Conservation (phyloP, 73 alveolate species). For the Stentor roeselii region DNA sequence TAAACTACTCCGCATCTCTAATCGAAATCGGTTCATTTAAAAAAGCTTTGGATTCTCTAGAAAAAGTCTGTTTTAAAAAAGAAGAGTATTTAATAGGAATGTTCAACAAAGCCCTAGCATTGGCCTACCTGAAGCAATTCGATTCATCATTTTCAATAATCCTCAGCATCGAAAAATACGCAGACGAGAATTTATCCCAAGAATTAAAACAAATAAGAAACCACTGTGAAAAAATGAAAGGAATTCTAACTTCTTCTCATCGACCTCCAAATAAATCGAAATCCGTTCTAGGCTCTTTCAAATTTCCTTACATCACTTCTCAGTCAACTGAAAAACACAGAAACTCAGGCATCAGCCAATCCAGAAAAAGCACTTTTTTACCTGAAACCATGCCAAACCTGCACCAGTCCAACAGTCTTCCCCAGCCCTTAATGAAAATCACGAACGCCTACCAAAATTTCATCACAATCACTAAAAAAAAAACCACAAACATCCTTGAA, state of each 20-base stretch:
- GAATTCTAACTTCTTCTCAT: too few species aligned
- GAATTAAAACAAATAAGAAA: too few species aligned
- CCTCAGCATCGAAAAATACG: neutral
- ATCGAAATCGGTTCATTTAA: too few species aligned
- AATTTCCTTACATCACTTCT: neutral
- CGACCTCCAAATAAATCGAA: too few species aligned
- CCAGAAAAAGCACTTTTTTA: neutral
- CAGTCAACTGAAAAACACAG: neutral
- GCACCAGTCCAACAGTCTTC: neutral
- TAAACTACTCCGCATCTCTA: too few species aligned
- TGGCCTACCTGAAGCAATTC: neutral
- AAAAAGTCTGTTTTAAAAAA: too few species aligned
- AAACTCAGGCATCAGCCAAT: neutral
- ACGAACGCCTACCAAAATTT: neutral
- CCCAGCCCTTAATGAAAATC: neutral
- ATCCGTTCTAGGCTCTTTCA: neutral
- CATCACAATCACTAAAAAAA: neutral
- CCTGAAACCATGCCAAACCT: neutral
- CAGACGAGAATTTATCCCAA: neutral
- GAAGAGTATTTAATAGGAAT: neutral
- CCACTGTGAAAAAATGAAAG: neutral
- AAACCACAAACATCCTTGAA: neutral
- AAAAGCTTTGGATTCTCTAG: neutral
- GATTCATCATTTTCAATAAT: neutral
- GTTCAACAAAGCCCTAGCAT: neutral